phyloP scores from a whole-genome alignment of 768 basidiomycete genomes.

The Tricholoma furcatifolium region DNA sequence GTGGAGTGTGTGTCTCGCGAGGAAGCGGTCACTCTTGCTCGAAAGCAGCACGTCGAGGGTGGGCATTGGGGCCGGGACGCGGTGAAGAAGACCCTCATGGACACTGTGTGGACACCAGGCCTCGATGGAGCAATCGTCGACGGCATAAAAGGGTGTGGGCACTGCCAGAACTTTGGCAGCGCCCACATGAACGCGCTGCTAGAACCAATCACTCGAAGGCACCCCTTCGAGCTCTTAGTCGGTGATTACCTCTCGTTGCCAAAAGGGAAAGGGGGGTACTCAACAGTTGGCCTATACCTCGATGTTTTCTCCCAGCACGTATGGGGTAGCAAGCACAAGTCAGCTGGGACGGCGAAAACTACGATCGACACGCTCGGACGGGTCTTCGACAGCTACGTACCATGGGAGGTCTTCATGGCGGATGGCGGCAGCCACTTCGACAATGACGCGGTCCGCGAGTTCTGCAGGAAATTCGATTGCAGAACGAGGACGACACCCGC shows the following conservation, averaged over 20 bases:
- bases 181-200: too few relatives aligned
- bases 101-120: too few relatives aligned
- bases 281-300: too few relatives aligned
- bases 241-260: constrained; percentile 23
- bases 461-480: constrained; percentile 28
- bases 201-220: too few relatives aligned
- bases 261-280: constrained; percentile 29
- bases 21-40: constrained; percentile 23
- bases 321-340: constrained; percentile 30
- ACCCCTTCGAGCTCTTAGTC: constrained; percentile 37
- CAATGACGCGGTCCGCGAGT: too few relatives aligned
- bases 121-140: too few relatives aligned
- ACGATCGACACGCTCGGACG: constrained; percentile 11
- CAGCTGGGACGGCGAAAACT: too few relatives aligned
- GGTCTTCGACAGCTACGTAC: background rate
- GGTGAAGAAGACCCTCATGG: constrained; percentile 28
- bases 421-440: too few relatives aligned
- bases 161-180: too few relatives aligned
- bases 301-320: constrained; percentile 20
- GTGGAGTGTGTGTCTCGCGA: constrained; percentile 27
- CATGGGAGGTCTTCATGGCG: constrained; percentile 32
- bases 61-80: constrained; percentile 35
- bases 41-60: constrained; percentile 15
- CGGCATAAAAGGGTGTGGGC: too few relatives aligned
- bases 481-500: too few relatives aligned